Evolutionary conservation across 352 stramenopile species (phyloP), one percentile per base, ranked within the genome.

Genomic region (Phytophthora melonis): DNA sequence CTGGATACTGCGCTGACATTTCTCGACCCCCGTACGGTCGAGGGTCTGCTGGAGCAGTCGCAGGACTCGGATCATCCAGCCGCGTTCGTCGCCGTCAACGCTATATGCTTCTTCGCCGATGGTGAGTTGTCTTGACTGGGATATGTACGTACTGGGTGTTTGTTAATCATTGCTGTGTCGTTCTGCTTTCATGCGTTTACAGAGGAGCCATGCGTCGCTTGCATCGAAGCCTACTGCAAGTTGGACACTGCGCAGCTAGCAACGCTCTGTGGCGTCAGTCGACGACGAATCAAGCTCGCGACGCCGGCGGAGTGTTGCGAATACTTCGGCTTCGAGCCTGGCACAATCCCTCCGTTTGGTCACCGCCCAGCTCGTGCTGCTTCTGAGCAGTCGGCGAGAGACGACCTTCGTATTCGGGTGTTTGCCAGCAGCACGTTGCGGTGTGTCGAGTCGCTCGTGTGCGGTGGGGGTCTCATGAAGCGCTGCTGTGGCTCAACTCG

Each of bases 31-130:
- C 54, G 78, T 13, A 74, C 77, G 2, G 70, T 88, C 6, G 66
- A 72, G 16, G 47, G 72, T 18, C 57, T 91, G 13, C 63, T 90
- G 9, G 45, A 66, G 1, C 49, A 86, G 49, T 32, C 69, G 5
- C 39, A 78, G 52, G 41, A 50, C 8, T 50, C 27, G 9, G 59
- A 72, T 19, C 50, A 77, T 9, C 65, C 69, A 19, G 72, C n/a
- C 14, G 53, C 54, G 1, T 86, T 91, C 47, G 70, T 86, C 19
- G 78, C 83, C 8, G 74, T 91, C 50, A 94, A 94, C 70, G 82
- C 79, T 30, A 92, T 94, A 47, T 94, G 88, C 64, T 89, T 94
- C 50, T 91, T 93, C 47, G 83, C 83, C 6, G 78, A 92, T 68
- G 84, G 85, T 91, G 70, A 32, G 76, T 65, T 25, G 23, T 25